Evolutionary conservation across 768 basidiomycete genomes (phyloP), one percentile per base, ranked within the genome.

Genomic region (Macrocybe gigantea): DNA sequence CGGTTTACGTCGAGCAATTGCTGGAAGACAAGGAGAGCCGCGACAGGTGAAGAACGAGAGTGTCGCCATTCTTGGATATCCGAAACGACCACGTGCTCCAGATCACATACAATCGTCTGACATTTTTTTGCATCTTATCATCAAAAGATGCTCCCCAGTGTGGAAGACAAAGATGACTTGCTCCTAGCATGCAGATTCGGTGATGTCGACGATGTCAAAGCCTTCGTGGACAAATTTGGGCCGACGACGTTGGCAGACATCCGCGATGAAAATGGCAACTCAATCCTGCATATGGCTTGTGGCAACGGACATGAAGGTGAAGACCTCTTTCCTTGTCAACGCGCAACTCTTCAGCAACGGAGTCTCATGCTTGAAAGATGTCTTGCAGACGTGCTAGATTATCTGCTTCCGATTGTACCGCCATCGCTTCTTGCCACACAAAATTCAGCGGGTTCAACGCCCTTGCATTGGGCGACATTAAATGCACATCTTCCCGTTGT

Each of bases 391-490:
- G 61, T 90, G 7, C 75, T 96, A 39, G 72, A 83, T 41, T 83
- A 80, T 57, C 73, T 97, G 10, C 74, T 95, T 3, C 77, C 89
- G 2, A 61, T 80, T 46, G 49, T 77, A 6, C 68, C 77, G 11
- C 61, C 83, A 8, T 62, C 74, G 2, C 64, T 90, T 6, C 59
- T 93, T 14, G 67, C 80, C 2, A 68, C 72, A 0, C 78, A 77
- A 50, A 97, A 96, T 60, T 63, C 62, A 30, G 74, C 88, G 0
- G 75, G 81, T 44, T 94, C 93, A 22, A 94, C 89, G 2, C 77
- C 94, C 6, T 66, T 96, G 5, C 94, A 97, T 59, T 96, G 93
- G 93, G 93, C 93, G 0, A 80, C 88, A 2, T 64, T 93, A 36
- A 97, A 96, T 63, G 70, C 76, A 2, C 93, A 94, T 55, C 77